Conservation (phyloP, 768 basidiomycete genomes). For the Mycena venus region DNA sequence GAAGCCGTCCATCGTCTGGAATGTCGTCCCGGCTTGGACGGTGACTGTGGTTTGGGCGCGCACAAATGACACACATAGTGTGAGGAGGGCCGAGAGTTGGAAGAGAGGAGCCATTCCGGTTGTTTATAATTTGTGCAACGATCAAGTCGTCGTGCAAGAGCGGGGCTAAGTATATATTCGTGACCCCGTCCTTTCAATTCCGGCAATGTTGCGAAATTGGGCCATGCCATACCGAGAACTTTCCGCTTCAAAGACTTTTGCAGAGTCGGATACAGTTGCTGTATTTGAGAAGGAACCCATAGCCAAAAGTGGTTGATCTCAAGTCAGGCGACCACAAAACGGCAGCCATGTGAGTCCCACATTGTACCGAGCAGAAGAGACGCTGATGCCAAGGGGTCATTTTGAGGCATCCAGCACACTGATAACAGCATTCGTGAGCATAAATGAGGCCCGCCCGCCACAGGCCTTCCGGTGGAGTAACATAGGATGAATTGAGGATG, state of each 20-base stretch:
- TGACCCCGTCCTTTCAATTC: not conserved
- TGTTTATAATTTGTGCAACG: not conserved
- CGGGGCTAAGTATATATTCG: too few species aligned
- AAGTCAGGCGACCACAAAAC: not conserved
- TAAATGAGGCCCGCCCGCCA: too few species aligned
- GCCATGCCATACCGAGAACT: not conserved
- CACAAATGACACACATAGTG: not conserved
- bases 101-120: not conserved
- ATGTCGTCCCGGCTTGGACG: constrained; percentile 17
- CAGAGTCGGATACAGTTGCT: not conserved
- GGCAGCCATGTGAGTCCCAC: too few species aligned
- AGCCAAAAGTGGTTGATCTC: too few species aligned
- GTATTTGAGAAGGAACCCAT: too few species aligned
- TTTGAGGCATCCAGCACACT: too few species aligned
- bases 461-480: too few species aligned
- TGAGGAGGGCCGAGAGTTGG: not conserved
- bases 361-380: too few species aligned
- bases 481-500: too few species aligned
- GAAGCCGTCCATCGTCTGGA: constrained; percentile 31
- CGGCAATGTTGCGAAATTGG: not conserved
- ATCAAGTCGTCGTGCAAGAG: not conserved
- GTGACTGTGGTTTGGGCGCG: not conserved
- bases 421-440: too few species aligned
- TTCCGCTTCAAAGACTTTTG: not conserved
- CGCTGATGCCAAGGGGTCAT: too few species aligned